Base-by-base conservation (phyloP, 2,329 filamentous ascomycete species). In the Trichoderma lentiforme region DNA sequence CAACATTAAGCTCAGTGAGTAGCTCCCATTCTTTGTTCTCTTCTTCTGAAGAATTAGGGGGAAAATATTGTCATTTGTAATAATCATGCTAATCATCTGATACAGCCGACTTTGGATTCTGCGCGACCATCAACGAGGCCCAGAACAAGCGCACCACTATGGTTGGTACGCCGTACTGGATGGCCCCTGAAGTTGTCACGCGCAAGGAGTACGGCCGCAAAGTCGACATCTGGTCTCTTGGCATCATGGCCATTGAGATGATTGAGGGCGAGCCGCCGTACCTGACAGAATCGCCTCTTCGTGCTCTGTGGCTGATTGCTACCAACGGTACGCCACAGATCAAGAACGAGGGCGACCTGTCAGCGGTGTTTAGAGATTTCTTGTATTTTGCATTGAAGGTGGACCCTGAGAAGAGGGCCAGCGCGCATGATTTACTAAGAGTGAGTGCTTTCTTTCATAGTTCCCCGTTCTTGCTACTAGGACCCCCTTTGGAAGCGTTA, bases 241-340 rank as follows among this genome's bases (percentile, higher is more conserved):
- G 96, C 72, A 99, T 99, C 83, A 98, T 99, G 96, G 94, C 96
- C 8, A 98, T 99, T 78, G 96, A 99, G 83, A 99, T 99, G 96
- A 97, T 99, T 75, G 96, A 98, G 83, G 96, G 95, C 80, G 96
- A 98, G 81, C 96, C 96, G 14, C 96, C 96, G 28, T 99, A 98
- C 80, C 86, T 99, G 72, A 98, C 95, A 51, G 96, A 99, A 81
- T 97, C 94, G 47, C 96, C 96, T 6, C 87, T 99, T 28, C 91
- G 95, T 73, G 96, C 96, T 1, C 87, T 99, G 47, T 99, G 96
- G 87, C 84, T 99, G 77, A 99, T 99, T 81, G 96, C 96, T 69
- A 98, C 96, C 39, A 97, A 97, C 79, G 96, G 96, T 62, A 98
- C 96, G 18, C 96, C 96, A 2, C 87, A 91, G 68, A 97, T 99